These are phyloP conservation scores for Beauveria rudraprayagi DNA, from an alignment of 2,329 filamentous ascomycete genomes.

Conservation along the genomic window DNA sequence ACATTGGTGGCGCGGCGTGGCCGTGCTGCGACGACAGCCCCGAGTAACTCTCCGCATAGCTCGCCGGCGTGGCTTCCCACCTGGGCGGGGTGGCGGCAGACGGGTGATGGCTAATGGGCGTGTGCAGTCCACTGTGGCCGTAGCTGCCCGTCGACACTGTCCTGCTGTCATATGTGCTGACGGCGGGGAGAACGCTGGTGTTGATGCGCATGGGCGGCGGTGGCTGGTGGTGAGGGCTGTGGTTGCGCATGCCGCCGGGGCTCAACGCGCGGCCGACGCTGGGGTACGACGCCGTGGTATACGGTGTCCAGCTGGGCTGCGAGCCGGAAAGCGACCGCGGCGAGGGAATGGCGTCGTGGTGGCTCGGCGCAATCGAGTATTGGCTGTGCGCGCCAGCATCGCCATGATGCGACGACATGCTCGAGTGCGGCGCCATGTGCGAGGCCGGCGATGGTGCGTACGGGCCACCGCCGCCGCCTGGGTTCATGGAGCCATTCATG, in stretches of 20 bases:
- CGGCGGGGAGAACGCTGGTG: constrained; percentile 30
- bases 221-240: constrained; percentile 28
- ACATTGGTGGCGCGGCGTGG: constrained; percentile 29
- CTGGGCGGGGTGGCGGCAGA: constrained; percentile 30
- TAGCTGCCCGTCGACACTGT: constrained; percentile 27
- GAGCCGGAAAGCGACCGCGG: constrained; percentile 44
- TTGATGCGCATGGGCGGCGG: constrained; percentile 28
- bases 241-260: constrained; percentile 25
- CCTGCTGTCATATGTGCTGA: constrained; percentile 32
- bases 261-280: constrained; percentile 34
- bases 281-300: constrained; percentile 30
- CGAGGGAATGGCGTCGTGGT: constrained; percentile 44
- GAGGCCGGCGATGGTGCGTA: constrained; percentile 37
- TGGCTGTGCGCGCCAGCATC: constrained; percentile 24
- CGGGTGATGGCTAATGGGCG: constrained; percentile 30
- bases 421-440: constrained; percentile 23
- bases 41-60: constrained; percentile 32
- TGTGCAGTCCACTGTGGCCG: constrained; percentile 31
- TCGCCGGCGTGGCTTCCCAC: constrained; percentile 33
- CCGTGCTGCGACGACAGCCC: constrained; percentile 29
- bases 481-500: constrained; percentile 32
- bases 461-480: constrained; percentile 18
- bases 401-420: constrained; percentile 20
- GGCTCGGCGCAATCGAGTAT: constrained; percentile 34
- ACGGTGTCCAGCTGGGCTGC: constrained; percentile 40